Evolutionary conservation across 139 green algal genomes (phyloP).

Genomic region (Micractinium sp.): DNA sequence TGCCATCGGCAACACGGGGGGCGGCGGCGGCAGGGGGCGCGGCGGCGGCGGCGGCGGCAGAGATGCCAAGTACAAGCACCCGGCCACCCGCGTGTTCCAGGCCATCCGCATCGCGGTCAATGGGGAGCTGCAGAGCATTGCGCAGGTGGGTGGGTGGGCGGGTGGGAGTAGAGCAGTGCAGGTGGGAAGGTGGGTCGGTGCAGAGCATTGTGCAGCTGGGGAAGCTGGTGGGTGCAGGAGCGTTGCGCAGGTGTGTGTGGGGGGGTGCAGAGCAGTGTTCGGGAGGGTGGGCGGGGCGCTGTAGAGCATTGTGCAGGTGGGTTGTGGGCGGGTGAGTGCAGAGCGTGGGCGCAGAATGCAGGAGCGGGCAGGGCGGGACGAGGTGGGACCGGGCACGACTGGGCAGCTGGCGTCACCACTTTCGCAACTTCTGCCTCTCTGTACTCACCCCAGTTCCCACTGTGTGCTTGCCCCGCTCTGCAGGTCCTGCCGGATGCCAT

Average conservation of each 20-base stretch:
- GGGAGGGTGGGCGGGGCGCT: conserved; percentile 91
- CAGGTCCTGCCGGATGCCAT: conserved; percentile 64
- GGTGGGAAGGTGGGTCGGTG: neutral
- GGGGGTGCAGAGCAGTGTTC: no score
- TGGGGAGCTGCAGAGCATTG: conserved; percentile 83
- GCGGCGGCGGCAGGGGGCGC: conserved; percentile 7
- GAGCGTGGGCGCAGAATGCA: no score
- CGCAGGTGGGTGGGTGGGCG: conserved; percentile 35
- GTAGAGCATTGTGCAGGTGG: conserved; percentile 58
- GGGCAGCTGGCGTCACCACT: neutral
- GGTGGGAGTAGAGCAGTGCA: neutral
- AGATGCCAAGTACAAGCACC: conserved; percentile 76
- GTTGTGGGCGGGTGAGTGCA: neutral
- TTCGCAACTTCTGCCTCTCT: neutral
- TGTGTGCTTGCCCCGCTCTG: neutral
- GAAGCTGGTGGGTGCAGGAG: no score
- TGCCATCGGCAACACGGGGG: conserved; percentile 64
- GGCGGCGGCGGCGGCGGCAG: neutral
- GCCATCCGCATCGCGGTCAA: conserved; percentile 97
- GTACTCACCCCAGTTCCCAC: neutral
- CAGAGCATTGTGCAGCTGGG: no score
- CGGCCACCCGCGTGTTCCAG: conserved; percentile 82
- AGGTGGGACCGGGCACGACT: no score
- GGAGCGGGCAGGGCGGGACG: no score
- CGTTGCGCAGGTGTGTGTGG: neutral